Conservation (phyloP, 2,329 filamentous ascomycete species). For the Xylariaceae sp. region DNA sequence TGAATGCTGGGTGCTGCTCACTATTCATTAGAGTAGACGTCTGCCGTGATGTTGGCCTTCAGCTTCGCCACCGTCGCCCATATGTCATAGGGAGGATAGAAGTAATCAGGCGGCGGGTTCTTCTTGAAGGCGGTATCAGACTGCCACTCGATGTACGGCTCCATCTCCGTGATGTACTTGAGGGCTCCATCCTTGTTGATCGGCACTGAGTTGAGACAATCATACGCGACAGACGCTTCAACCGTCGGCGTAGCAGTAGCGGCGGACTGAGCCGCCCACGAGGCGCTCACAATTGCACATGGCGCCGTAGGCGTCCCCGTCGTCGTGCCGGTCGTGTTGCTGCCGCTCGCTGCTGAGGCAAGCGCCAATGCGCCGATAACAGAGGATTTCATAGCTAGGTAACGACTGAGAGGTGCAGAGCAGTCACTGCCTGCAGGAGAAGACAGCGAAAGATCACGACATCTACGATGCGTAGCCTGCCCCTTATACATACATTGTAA, state of each 20-base stretch:
- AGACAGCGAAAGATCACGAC: not conserved
- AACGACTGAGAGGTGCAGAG: not conserved
- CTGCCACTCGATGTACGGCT: conserved; percentile 47
- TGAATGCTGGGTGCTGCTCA: too few species aligned
- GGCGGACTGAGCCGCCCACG: conserved; percentile 34
- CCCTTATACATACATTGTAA: not conserved
- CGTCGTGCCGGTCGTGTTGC: conserved; percentile 16
- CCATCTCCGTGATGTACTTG: conserved; percentile 42
- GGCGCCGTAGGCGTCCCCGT: conserved; percentile 30
- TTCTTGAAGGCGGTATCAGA: conserved; percentile 43
- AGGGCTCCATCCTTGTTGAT: conserved; percentile 44
- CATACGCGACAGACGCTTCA: conserved; percentile 42
- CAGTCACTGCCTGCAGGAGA: not conserved
- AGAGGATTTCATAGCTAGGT: conserved; percentile 24
- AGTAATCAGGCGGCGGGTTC: conserved; percentile 42
- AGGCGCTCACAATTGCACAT: conserved; percentile 35
- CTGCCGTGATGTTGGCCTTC: conserved; percentile 35
- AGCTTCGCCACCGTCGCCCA: conserved; percentile 40
- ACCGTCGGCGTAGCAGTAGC: conserved; percentile 39
- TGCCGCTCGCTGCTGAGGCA: conserved; percentile 12
- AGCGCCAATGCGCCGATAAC: conserved; percentile 14
- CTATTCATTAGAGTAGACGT: conserved; percentile 44
- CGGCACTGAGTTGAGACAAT: conserved; percentile 46
- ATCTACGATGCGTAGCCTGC: not conserved
- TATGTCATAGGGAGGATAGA: conserved; percentile 43